Percentiles rank a stretch among this genome's conserved stretches.
phyloP scores from a whole-genome alignment of 768 basidiomycete genomes.

The Pleurotus tuoliensis region DNA sequence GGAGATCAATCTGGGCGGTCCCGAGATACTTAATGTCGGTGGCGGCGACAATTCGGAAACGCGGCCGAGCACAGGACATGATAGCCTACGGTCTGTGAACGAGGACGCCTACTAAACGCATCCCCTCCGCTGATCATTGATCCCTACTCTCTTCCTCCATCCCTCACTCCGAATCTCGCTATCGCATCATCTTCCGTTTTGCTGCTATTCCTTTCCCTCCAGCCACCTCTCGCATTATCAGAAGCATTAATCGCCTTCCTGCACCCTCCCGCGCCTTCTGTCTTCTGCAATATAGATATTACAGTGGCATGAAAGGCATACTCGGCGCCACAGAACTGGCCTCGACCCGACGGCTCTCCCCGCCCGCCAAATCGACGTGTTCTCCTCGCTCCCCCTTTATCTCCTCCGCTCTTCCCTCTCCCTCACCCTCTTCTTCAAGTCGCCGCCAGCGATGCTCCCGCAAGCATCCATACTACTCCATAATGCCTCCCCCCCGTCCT shows the following conservation, averaged over 20 bases:
- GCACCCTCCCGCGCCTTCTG: slow-evolving; percentile 1
- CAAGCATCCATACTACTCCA: neutral
- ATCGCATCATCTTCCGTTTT: neutral
- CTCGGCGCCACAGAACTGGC: neutral
- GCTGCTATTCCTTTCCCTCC: too few relatives aligned
- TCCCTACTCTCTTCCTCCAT: neutral
- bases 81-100: neutral
- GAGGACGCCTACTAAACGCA: slow-evolving; percentile 15
- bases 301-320: neutral
- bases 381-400: too few relatives aligned
- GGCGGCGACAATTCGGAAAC: neutral
- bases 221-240: too few relatives aligned
- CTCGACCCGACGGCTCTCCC: neutral
- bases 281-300: neutral
- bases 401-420: neutral
- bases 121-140: neutral
- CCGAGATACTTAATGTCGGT: neutral
- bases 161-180: neutral
- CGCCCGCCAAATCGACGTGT: too few relatives aligned
- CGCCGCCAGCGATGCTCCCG: too few relatives aligned
- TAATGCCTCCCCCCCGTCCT: neutral
- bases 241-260: neutral
- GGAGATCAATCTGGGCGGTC: neutral
- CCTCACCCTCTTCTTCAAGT: neutral
- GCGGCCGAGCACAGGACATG: neutral